Evolutionary conservation across 768 basidiomycete genomes (phyloP).

Genomic region (Trametes villosa): DNA sequence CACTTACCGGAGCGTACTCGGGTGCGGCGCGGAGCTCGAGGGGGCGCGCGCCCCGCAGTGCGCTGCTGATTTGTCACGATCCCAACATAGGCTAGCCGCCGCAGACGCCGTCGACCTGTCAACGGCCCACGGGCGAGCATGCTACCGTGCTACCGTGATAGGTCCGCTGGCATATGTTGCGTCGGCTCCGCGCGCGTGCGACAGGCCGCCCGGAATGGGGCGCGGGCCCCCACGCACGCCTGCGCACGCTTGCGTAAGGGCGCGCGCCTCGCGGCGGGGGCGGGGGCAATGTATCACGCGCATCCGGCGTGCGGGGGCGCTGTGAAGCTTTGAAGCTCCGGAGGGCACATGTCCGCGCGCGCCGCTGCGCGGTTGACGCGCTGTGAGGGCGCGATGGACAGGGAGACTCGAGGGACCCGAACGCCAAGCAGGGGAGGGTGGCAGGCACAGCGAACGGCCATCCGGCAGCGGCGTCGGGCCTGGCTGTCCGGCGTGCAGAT

Average conservation of each 20-base stretch:
- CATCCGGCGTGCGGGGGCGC: too few relatives aligned
- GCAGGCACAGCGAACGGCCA: background rate
- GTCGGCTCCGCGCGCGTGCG: too few relatives aligned
- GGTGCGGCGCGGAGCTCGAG: background rate
- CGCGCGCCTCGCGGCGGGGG: background rate
- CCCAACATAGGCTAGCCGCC: slow-evolving; percentile 1
- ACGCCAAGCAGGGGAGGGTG: background rate
- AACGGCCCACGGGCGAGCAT: too few relatives aligned
- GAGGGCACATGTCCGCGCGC: background rate
- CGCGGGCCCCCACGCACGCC: too few relatives aligned
- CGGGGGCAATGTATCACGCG: too few relatives aligned
- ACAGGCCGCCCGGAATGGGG: too few relatives aligned
- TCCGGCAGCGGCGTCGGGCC: background rate
- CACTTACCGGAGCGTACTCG: too few relatives aligned
- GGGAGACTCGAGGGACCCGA: background rate
- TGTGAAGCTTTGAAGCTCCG: too few relatives aligned
- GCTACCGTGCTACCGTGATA: too few relatives aligned
- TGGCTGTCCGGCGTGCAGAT: background rate
- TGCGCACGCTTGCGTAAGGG: background rate
- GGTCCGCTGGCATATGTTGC: too few relatives aligned
- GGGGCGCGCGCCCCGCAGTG: slow-evolving; percentile 7
- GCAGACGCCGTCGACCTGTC: slow-evolving; percentile 14
- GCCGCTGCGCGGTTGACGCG: background rate
- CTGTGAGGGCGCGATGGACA: background rate
- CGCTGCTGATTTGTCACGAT: slow-evolving; percentile 9